Base-by-base conservation (phyloP, 2,329 filamentous ascomycete genomes). In the Cytospora leucostoma region DNA sequence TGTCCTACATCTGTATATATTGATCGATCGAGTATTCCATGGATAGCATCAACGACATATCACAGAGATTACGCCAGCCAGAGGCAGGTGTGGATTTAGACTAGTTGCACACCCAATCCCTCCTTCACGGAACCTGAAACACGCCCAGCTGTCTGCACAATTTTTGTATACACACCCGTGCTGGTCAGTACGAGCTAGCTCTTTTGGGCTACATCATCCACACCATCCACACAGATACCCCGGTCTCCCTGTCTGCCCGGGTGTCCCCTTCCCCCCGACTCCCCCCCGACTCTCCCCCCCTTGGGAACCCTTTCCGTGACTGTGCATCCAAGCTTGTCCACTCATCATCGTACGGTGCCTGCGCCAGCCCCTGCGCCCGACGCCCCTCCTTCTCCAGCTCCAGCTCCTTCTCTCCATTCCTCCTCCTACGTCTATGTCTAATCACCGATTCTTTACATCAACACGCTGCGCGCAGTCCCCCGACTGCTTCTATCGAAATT, bases 321-420 rank as follows among this genome's bases (percentile, higher is more conserved):
- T 51, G 62, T 49, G 50, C 52, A 34, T 49, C 51, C 55, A 56
- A 34, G 35, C 61, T 50, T 54, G 56, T 38, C 35, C 34, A 61
- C 37, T 61, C 58, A 61, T 49, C 58, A 54, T 52, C 49, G 38
- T 55, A 51, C 54, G 58, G 58, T 61, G 58, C 58, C 58, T 61
- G 58, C 44, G 44, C 44, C 17, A 19, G n/a, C 19, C 44, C 58
- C 58, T 61, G 58, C 44, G 44, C 44, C 17, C 21, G n/a, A 47
- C 44, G 44, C 44, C 44, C 55, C 21, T 33, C 33, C n/a, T 17
- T 33, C 40, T 44, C 38, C 38, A 44, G 17, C 40, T 44, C 40
- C 17, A 44, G 7, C 40, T 21, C n/a, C 17, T 19, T n/a, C 44
- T 47, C 44, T 13, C 44, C 19, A 19, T 10, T 47, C 44, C n/a